phyloP scores from a whole-genome alignment of 306 rosid species.

The Quercus variabilis region DNA sequence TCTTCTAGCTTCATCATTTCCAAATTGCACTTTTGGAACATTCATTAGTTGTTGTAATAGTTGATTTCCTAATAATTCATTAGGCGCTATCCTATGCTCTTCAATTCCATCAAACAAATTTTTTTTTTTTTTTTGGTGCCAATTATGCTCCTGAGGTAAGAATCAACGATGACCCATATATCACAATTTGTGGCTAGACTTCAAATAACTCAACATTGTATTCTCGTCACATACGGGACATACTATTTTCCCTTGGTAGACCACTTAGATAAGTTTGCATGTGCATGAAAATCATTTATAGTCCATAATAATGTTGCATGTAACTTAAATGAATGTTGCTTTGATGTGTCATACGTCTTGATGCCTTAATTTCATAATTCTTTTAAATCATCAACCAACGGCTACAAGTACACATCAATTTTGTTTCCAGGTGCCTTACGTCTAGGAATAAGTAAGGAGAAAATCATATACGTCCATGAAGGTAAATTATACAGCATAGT shows the following conservation, averaged over 20 bases:
- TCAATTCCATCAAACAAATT: too few species aligned
- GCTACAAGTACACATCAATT: not conserved
- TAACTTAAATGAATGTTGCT: too few species aligned
- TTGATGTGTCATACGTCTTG: too few species aligned
- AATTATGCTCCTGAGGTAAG: too few species aligned
- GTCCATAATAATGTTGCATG: too few species aligned
- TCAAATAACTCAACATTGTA: not conserved
- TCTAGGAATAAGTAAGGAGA: not conserved
- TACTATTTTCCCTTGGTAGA: not conserved
- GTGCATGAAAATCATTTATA: too few species aligned
- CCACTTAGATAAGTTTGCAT: too few species aligned
- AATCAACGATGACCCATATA: not conserved
- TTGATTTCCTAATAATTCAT: too few species aligned
- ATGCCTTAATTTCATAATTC: not conserved
- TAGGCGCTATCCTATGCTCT: too few species aligned
- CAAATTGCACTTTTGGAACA: too few species aligned
- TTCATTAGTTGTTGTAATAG: too few species aligned
- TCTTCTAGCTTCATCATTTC: not conserved
- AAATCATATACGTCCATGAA: not conserved
- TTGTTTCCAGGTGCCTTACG: not conserved
- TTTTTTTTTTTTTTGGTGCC: accelerated
- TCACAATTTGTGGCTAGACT: not conserved
- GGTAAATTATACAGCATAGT: not conserved
- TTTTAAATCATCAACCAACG: not conserved
- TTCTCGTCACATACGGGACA: not conserved